Evolutionary conservation across 2,329 filamentous ascomycete species (phyloP).

Genomic region (Erysiphe pulchra): DNA sequence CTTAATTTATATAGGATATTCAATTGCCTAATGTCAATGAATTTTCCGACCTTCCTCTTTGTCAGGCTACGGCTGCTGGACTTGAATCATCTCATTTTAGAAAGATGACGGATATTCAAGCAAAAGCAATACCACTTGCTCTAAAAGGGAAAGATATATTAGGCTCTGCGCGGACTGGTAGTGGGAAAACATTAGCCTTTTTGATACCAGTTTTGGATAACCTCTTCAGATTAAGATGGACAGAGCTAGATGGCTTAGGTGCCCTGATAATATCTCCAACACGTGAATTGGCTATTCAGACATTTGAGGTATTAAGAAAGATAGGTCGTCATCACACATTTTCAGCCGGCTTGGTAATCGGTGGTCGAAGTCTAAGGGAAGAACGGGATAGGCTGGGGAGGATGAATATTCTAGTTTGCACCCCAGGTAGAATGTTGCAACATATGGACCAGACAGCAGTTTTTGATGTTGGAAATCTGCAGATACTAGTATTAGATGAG

Average conservation of each 20-base stretch:
- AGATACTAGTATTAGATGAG: conserved; percentile 84
- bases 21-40: conserved; percentile 20
- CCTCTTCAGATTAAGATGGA: conserved; percentile 69
- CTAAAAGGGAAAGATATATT: conserved; percentile 73
- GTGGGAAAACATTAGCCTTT: conserved; percentile 87
- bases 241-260: conserved; percentile 72
- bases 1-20: too few species aligned
- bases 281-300: conserved; percentile 84
- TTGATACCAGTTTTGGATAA: conserved; percentile 80
- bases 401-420: conserved; percentile 96
- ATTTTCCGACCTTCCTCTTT: conserved; percentile 72
- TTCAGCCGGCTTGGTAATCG: conserved; percentile 80
- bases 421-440: conserved; percentile 81
- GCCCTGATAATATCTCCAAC: conserved; percentile 87
- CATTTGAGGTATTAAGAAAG: conserved; percentile 81
- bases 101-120: conserved; percentile 73
- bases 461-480: conserved; percentile 71
- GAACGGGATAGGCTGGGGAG: conserved; percentile 59
- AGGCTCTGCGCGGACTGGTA: conserved; percentile 84
- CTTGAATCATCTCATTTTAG: conserved; percentile 75
- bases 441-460: conserved; percentile 84
- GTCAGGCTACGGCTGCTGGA: conserved; percentile 50
- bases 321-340: conserved; percentile 74
- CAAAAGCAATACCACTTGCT: conserved; percentile 64
- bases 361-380: conserved; percentile 72